phyloP scores from a whole-genome alignment of 23 red algal species.

The Rhodosorus marinus region DNA sequence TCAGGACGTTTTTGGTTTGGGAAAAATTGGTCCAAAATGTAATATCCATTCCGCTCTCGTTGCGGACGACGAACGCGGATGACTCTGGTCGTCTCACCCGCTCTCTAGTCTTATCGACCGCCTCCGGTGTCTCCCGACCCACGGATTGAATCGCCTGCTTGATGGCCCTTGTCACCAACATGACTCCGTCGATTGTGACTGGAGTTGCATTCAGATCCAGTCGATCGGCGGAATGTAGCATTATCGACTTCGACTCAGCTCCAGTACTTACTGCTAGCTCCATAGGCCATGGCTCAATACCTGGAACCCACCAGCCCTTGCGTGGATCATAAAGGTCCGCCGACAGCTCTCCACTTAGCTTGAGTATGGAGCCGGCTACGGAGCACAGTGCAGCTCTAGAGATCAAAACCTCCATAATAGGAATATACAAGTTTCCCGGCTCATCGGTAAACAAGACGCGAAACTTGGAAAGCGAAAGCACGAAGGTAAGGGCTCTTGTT shows the following conservation, averaged over 20 bases:
- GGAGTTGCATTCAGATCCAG: constrained; percentile 54
- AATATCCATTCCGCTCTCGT: constrained; percentile 49
- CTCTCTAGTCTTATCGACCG: neutral
- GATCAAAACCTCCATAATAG: constrained; percentile 42
- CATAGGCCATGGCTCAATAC: constrained; percentile 42
- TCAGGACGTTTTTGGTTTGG: constrained; percentile 14
- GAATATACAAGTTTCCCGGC: constrained; percentile 20
- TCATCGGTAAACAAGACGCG: constrained; percentile 48
- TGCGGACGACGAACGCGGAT: constrained; percentile 72
- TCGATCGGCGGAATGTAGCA: constrained; percentile 1
- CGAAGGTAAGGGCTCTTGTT: neutral
- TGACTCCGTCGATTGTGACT: constrained; percentile 9
- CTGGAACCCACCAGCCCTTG: constrained; percentile 85
- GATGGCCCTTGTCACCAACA: constrained; percentile 13
- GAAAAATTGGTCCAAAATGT: constrained; percentile 17
- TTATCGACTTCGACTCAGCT: neutral
- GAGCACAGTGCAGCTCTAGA: constrained; percentile 11
- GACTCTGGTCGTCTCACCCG: constrained; percentile 32
- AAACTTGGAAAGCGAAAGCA: neutral
- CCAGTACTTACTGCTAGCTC: constrained; percentile 17
- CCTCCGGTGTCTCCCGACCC: neutral
- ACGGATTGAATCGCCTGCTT: constrained; percentile 8
- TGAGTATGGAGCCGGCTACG: constrained; percentile 10
- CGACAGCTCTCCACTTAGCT: constrained; percentile 15
- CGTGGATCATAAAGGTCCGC: constrained; percentile 52